Evolutionary conservation across 768 basidiomycete species (phyloP).

Genomic region (Leccinum longicurvipes): DNA sequence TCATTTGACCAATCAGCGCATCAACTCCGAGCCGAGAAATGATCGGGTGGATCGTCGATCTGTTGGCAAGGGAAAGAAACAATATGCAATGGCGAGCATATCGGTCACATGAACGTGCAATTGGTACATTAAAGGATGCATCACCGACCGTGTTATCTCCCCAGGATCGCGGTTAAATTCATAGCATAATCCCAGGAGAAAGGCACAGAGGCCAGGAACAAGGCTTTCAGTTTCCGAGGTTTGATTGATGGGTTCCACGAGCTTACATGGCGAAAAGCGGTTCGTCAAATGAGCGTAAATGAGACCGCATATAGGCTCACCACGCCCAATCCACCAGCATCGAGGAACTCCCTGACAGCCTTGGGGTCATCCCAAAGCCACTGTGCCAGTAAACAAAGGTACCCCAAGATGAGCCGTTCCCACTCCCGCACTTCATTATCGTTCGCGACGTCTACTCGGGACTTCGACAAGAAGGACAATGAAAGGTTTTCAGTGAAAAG

Average conservation of each 20-base stretch:
- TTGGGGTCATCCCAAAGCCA: slow-evolving; percentile 98
- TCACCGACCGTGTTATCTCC: slow-evolving; percentile 81
- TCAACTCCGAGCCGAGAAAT: slow-evolving; percentile 88
- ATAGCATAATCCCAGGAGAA: slow-evolving; percentile 91
- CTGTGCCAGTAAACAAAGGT: slow-evolving; percentile 77
- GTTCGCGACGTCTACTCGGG: slow-evolving; percentile 46
- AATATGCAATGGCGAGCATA: not conserved
- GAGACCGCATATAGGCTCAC: slow-evolving; percentile 46
- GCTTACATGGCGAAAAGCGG: slow-evolving; percentile 39
- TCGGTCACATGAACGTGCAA: not conserved
- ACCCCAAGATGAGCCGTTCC: slow-evolving; percentile 85
- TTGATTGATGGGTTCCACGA: slow-evolving; percentile 94
- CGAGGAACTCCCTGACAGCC: slow-evolving; percentile 84
- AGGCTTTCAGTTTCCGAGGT: slow-evolving; percentile 79
- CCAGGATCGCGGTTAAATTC: slow-evolving; percentile 96
- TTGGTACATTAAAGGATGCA: not conserved
- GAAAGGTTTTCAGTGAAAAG: slow-evolving; percentile 90
- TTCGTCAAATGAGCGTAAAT: not conserved
- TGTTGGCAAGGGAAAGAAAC: slow-evolving; percentile 24
- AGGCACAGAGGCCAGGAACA: slow-evolving; percentile 86
- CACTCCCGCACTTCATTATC: slow-evolving; percentile 80
- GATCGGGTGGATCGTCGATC: slow-evolving; percentile 85
- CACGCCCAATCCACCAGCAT: slow-evolving; percentile 85
- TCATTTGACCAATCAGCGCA: slow-evolving; percentile 81
- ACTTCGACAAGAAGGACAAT: slow-evolving; percentile 75